phyloP scores from a whole-genome alignment of 805 yeast genomes.

The Cyberlindnera xylosilytica region DNA sequence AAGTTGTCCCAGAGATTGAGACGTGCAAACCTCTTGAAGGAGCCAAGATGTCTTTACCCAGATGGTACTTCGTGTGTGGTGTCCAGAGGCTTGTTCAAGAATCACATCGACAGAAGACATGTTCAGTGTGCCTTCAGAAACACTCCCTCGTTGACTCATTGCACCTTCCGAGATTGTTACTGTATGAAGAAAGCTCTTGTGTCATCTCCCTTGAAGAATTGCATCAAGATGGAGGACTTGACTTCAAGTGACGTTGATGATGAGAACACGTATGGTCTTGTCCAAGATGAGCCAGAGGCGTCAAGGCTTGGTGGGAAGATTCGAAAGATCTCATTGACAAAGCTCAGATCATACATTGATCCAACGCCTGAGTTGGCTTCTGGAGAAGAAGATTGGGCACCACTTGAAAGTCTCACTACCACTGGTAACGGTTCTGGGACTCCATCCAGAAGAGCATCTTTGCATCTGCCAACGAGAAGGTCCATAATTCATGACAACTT shows the following conservation, averaged over 20 bases:
- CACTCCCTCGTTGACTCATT: background rate
- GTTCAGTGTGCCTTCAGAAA: slow-evolving; percentile 19
- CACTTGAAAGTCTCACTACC: slow-evolving; percentile 1
- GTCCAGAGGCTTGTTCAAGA: slow-evolving; percentile 29
- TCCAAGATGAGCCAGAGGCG: slow-evolving; percentile 3
- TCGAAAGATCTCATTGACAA: slow-evolving; percentile 8
- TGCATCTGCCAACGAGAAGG: background rate
- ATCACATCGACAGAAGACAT: slow-evolving; percentile 27
- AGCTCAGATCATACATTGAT: slow-evolving; percentile 4
- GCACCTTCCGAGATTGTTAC: slow-evolving; percentile 13
- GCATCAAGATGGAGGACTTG: background rate
- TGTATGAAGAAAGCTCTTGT: slow-evolving; percentile 17
- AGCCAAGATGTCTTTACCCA: slow-evolving; percentile 6
- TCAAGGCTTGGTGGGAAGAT: slow-evolving; percentile 1
- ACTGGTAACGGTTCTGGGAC: background rate
- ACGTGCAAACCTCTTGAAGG: background rate
- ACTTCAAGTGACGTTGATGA: slow-evolving; percentile 1
- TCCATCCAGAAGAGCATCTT: background rate
- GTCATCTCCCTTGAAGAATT: slow-evolving; percentile 13
- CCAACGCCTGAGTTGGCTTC: background rate
- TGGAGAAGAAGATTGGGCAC: slow-evolving; percentile 2
- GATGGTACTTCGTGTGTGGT: slow-evolving; percentile 19
- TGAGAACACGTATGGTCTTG: background rate
- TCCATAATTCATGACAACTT: slow-evolving; percentile 6
- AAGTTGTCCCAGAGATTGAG: background rate